Conservation (phyloP, 176 grass and related monocot species). For the Eragrostis nindensis region DNA sequence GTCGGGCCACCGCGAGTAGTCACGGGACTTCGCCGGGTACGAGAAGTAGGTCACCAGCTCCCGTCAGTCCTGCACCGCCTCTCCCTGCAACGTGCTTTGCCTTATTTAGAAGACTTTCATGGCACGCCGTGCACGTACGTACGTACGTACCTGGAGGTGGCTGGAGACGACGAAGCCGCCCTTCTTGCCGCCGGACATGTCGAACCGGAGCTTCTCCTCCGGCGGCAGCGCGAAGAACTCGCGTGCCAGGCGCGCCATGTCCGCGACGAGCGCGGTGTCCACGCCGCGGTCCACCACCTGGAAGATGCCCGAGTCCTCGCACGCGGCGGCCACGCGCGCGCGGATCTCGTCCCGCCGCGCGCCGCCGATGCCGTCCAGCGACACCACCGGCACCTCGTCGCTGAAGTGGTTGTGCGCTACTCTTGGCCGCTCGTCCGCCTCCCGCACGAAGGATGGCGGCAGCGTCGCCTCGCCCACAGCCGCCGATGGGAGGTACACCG, state of each 20-base stretch:
- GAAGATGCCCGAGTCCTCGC: slow-evolving; percentile 92
- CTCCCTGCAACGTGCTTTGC: slow-evolving; percentile 71
- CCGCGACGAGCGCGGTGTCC: slow-evolving; percentile 58
- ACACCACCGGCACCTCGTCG: slow-evolving; percentile 77
- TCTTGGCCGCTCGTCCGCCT: slow-evolving; percentile 89
- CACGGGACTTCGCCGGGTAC: slow-evolving; percentile 63
- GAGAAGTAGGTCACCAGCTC: slow-evolving; percentile 97
- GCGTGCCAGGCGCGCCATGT: slow-evolving; percentile 55
- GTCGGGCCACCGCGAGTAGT: slow-evolving; percentile 88
- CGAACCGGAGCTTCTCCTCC: slow-evolving; percentile 76
- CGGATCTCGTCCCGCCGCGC: slow-evolving; percentile 63
- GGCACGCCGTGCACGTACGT: too few species aligned
- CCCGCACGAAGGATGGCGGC: slow-evolving; percentile 78
- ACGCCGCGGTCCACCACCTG: slow-evolving; percentile 94
- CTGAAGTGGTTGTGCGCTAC: slow-evolving; percentile 93
- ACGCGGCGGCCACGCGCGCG: slow-evolving; percentile 58
- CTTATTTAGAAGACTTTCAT: too few species aligned
- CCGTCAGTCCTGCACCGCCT: slow-evolving; percentile 87
- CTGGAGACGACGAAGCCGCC: slow-evolving; percentile 96
- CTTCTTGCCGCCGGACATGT: slow-evolving; percentile 98
- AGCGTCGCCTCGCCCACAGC: slow-evolving; percentile 55
- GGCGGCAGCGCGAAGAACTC: slow-evolving; percentile 87
- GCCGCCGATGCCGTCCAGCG: slow-evolving; percentile 59
- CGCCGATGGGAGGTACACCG: slow-evolving; percentile 65
- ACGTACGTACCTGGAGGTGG: slow-evolving; percentile 84